Evolutionary conservation across 2,329 filamentous ascomycete genomes (phyloP).

Genomic region (Aureobasidium namibiae): DNA sequence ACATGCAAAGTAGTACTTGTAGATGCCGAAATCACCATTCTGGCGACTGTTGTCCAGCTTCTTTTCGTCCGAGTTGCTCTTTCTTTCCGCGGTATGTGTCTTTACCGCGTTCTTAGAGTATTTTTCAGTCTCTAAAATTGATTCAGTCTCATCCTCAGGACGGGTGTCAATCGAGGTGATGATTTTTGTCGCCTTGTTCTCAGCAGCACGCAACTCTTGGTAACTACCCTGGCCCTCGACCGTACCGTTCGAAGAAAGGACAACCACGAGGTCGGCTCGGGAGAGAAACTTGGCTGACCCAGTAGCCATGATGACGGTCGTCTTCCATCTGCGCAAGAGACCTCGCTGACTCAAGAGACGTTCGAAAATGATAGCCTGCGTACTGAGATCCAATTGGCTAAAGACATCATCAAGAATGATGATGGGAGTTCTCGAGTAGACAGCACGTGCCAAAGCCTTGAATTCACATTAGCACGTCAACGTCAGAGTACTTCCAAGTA

Average conservation of each 20-base stretch:
- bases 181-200: not conserved
- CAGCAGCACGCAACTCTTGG: constrained; percentile 26
- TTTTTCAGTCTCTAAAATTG: not conserved
- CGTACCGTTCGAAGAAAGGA: constrained; percentile 4
- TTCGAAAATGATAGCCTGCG: constrained; percentile 34
- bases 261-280: constrained; percentile 34
- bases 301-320: constrained; percentile 35
- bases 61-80: not conserved
- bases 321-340: constrained; percentile 30
- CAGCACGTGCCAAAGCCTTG: constrained; percentile 54
- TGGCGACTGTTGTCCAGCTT: constrained; percentile 4
- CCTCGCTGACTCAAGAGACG: constrained; percentile 35
- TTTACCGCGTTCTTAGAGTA: not conserved
- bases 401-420: constrained; percentile 78
- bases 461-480: not conserved
- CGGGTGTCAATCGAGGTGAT: not conserved
- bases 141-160: not conserved
- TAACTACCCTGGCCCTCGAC: constrained; percentile 15
- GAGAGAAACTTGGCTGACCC: constrained; percentile 25
- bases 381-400: constrained; percentile 57
- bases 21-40: constrained; percentile 35
- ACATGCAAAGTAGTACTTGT: constrained; percentile 21
- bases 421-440: constrained; percentile 73
- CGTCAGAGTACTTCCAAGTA: too few relatives aligned
- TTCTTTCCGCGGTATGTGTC: not conserved